Conservation (phyloP, 73 alveolate genomes). For the Paraurostyla sp. region DNA sequence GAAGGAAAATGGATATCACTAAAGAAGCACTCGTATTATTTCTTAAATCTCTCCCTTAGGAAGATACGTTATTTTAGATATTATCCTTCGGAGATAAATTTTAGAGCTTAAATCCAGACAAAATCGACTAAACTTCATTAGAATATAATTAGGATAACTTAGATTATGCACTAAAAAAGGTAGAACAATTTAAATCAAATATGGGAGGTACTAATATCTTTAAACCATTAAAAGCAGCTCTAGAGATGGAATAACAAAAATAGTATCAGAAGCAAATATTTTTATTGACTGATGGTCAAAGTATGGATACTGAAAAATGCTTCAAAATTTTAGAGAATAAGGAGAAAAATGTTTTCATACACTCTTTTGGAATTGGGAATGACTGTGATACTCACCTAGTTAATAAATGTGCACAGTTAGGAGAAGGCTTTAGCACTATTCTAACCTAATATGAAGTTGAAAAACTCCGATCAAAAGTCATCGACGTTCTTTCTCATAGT, state of each 20-base stretch:
- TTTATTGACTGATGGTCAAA: constrained; percentile 86
- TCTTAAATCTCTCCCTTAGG: constrained; percentile 57
- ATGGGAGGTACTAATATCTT: constrained; percentile 69
- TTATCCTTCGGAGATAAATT: neutral
- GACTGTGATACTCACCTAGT: constrained; percentile 75
- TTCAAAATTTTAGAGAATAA: constrained; percentile 51
- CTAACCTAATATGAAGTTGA: neutral
- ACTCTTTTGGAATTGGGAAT: constrained; percentile 84
- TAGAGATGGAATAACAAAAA: neutral
- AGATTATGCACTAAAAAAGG: constrained; percentile 22
- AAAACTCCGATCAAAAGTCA: neutral
- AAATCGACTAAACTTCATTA: neutral
- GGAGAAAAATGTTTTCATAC: constrained; percentile 67
- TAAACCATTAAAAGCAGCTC: constrained; percentile 45
- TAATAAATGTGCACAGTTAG: constrained; percentile 53
- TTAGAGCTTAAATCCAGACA: neutral
- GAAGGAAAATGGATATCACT: constrained; percentile 58
- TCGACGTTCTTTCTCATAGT: neutral
- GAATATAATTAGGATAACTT: constrained; percentile 33
- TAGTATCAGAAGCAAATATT: constrained; percentile 32
- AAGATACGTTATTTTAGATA: neutral
- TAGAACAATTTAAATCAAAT: constrained; percentile 42
- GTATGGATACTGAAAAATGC: constrained; percentile 67
- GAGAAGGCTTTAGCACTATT: constrained; percentile 81
- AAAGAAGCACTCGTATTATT: constrained; percentile 71